These are phyloP conservation scores for Hondaea fermentalgiana DNA, from an alignment of 108 stramenopile genomes.

Conservation along the genomic window DNA sequence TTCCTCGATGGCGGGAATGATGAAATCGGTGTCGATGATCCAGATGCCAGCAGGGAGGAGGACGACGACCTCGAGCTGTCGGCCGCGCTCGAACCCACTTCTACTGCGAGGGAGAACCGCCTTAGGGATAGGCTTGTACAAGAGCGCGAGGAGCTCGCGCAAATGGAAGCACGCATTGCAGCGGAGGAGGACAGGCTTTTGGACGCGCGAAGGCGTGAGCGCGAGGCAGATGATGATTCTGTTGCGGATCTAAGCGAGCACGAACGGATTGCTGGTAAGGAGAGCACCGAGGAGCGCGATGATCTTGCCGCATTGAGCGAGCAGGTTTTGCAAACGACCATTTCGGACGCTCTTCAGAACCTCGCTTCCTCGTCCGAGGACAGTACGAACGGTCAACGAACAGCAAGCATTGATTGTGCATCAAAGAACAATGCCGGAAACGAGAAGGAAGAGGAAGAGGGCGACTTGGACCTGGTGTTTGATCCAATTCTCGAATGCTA, in stretches of 20 bases:
- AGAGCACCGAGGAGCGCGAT: neutral
- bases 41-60: too few relatives aligned
- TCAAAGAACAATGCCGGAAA: neutral
- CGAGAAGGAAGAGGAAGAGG: neutral
- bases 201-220: neutral
- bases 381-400: neutral
- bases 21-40: too few relatives aligned
- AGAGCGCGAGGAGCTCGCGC: neutral
- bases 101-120: neutral
- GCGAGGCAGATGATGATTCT: too few relatives aligned
- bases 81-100: neutral
- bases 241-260: too few relatives aligned
- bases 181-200: neutral
- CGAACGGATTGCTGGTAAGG: neutral
- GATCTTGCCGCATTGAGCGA: neutral
- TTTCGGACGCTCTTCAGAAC: neutral
- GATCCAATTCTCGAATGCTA: constrained; percentile 13
- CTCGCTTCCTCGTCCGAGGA: neutral
- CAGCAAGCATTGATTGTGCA: neutral
- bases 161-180: neutral
- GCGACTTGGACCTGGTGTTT: neutral
- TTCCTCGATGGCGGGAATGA: too few relatives aligned
- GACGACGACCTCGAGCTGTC: too few relatives aligned
- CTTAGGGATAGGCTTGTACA: neutral
- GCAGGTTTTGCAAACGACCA: neutral